These are phyloP conservation scores for Scalesia atractyloides DNA, from an alignment of 129 eudicot genomes.

Conservation along the genomic window DNA sequence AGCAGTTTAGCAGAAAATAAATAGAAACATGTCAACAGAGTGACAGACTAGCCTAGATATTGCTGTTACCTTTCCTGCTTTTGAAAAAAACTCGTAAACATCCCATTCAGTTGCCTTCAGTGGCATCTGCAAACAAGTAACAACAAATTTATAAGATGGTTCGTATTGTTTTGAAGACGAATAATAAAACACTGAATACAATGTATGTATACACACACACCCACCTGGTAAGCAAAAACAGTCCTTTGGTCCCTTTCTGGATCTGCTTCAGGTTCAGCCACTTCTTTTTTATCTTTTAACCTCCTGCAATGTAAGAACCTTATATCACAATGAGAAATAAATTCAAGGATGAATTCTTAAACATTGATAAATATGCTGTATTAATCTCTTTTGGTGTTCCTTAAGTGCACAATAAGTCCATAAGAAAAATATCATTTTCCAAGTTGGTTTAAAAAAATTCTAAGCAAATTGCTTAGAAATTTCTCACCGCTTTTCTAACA, in stretches of 20 bases:
- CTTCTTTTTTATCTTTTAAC: slow-evolving; percentile 82
- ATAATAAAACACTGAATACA: too few relatives aligned
- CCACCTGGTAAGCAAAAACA: slow-evolving; percentile 96
- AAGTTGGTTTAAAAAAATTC: neutral
- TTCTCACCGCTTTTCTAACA: neutral
- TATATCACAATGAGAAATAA: slow-evolving; percentile 27
- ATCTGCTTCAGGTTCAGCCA: slow-evolving; percentile 96
- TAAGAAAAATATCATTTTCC: slow-evolving; percentile 12
- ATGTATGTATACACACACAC: neutral
- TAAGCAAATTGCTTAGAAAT: slow-evolving; percentile 11
- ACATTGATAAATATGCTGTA: neutral
- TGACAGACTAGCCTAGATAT: neutral
- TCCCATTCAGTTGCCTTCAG: slow-evolving; percentile 91
- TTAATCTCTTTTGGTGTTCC: slow-evolving; percentile 13
- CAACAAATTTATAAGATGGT: neutral
- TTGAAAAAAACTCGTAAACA: slow-evolving; percentile 82
- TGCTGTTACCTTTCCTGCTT: slow-evolving; percentile 81
- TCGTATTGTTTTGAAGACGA: neutral
- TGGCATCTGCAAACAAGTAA: slow-evolving; percentile 67
- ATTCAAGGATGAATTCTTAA: neutral
- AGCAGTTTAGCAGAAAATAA: neutral
- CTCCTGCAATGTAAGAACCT: slow-evolving; percentile 64
- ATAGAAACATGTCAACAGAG: neutral
- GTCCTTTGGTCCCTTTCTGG: slow-evolving; percentile 99
- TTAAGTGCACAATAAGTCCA: slow-evolving; percentile 17